These are phyloP conservation scores for Priceomyces carsonii DNA, from an alignment of 805 yeast genomes.

Conservation along the genomic window DNA sequence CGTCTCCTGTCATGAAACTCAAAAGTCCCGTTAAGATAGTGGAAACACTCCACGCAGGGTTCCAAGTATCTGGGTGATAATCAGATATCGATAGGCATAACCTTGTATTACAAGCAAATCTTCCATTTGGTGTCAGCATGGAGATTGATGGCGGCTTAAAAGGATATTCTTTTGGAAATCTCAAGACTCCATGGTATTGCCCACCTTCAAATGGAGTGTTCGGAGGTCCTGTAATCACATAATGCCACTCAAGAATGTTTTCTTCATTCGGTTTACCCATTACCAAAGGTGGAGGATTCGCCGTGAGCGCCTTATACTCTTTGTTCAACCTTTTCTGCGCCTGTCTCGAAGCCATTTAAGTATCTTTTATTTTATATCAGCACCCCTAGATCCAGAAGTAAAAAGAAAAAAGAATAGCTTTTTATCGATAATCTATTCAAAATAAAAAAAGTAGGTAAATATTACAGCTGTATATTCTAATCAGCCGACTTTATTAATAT, in stretches of 20 bases:
- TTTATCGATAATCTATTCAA: too few species aligned
- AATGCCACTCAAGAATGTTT: slow-evolving; percentile 93
- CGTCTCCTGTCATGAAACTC: slow-evolving; percentile 90
- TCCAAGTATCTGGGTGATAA: slow-evolving; percentile 93
- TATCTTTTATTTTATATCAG: neutral
- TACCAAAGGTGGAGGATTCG: slow-evolving; percentile 83
- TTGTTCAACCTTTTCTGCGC: slow-evolving; percentile 59
- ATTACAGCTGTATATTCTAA: too few species aligned
- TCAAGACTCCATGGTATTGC: slow-evolving; percentile 84
- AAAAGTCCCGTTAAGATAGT: slow-evolving; percentile 85
- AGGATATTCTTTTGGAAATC: slow-evolving; percentile 85
- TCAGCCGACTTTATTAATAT: too few species aligned
- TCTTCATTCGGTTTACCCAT: slow-evolving; percentile 83
- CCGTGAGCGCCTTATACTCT: slow-evolving; percentile 76
- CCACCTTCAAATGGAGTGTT: slow-evolving; percentile 85
- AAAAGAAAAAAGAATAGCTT: neutral
- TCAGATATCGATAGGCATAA: slow-evolving; percentile 92
- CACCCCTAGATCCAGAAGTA: neutral
- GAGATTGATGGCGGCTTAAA: slow-evolving; percentile 89
- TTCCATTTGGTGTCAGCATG: slow-evolving; percentile 88
- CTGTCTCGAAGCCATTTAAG: slow-evolving; percentile 40
- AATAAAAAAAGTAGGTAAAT: too few species aligned
- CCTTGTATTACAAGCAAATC: slow-evolving; percentile 78
- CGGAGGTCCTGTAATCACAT: slow-evolving; percentile 88
- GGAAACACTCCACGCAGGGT: slow-evolving; percentile 93